Percentiles rank a stretch among this genome's conserved stretches.
These are phyloP conservation scores for Monosporascus sp. DNA, from an alignment of 2,329 filamentous ascomycete species.

Conservation along the genomic window DNA sequence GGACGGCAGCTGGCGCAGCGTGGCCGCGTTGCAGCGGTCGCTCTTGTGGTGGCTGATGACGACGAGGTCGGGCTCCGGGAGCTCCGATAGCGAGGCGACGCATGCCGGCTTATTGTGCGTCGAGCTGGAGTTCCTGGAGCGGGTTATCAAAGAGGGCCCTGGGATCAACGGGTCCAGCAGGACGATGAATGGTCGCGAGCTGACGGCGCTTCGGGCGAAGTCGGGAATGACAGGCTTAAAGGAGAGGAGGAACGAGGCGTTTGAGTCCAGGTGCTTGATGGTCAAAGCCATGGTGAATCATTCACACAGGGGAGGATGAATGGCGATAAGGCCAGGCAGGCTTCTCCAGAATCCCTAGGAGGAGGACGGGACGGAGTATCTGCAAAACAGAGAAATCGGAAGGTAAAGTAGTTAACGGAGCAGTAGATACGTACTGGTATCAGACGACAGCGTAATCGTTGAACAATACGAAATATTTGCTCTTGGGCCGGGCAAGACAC, in stretches of 20 bases:
- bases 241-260: conserved; percentile 60
- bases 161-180: conserved; percentile 68
- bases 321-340: neutral
- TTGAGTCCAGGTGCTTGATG: conserved; percentile 58
- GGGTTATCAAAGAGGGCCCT: conserved; percentile 55
- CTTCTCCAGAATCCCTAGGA: neutral
- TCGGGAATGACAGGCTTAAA: conserved; percentile 50
- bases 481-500: neutral
- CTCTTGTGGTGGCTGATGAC: conserved; percentile 44
- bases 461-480: neutral
- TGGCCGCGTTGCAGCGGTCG: conserved; percentile 67
- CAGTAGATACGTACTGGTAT: no score
- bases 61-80: conserved; percentile 40
- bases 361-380: neutral
- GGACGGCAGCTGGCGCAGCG: conserved; percentile 57
- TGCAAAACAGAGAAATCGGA: neutral
- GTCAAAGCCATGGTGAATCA: conserved; percentile 53
- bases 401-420: no score
- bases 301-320: neutral
- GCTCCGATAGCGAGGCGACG: conserved; percentile 44
- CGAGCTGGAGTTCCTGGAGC: conserved; percentile 55
- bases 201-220: conserved; percentile 24
- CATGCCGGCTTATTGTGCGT: conserved; percentile 50
- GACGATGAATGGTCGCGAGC: conserved; percentile 55
- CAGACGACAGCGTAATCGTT: neutral